Percentiles rank a stretch among this genome's conserved stretches.
Evolutionary conservation across 1,139 yeast species (phyloP).

Genomic region (Geotrichum macrosporum): DNA sequence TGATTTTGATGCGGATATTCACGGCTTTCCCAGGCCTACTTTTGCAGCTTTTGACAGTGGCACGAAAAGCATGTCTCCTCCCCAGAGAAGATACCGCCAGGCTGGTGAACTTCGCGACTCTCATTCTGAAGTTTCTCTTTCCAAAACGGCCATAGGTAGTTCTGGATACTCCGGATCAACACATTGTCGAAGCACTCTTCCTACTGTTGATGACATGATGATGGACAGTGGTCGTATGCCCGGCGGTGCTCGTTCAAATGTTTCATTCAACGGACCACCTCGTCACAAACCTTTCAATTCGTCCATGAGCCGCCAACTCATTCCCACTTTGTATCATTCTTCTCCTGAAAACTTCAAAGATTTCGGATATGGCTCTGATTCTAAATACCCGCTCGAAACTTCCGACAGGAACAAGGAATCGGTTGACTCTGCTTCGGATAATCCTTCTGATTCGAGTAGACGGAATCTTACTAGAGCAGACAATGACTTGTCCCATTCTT

Average conservation of each 20-base stretch:
- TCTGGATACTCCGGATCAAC: not conserved
- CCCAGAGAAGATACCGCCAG: slow-evolving; percentile 1
- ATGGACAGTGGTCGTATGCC: slow-evolving; percentile 24
- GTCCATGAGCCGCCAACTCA: slow-evolving; percentile 4
- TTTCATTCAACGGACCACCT: slow-evolving; percentile 5
- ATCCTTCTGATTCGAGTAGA: slow-evolving; percentile 6
- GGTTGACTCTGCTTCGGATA: slow-evolving; percentile 19
- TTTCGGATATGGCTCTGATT: slow-evolving; percentile 12
- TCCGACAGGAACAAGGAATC: slow-evolving; percentile 16
- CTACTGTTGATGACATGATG: slow-evolving; percentile 21
- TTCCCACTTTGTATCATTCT: slow-evolving; percentile 10
- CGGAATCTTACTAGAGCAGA: slow-evolving; percentile 5
- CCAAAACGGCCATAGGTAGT: slow-evolving; percentile 4
- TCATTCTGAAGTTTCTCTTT: not conserved
- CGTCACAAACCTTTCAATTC: slow-evolving; percentile 3
- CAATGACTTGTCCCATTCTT: slow-evolving; percentile 7
- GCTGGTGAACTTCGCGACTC: slow-evolving; percentile 6
- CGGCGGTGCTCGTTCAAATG: slow-evolving; percentile 16
- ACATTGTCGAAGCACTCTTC: slow-evolving; percentile 8
- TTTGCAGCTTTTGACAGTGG: slow-evolving; percentile 2
- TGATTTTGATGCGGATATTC: slow-evolving; percentile 6
- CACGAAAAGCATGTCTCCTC: slow-evolving; percentile 1
- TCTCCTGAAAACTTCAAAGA: slow-evolving; percentile 11
- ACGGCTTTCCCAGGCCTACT: slow-evolving; percentile 9
- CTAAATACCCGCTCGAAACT: slow-evolving; percentile 15